phyloP scores from a whole-genome alignment of 169 alveolate species.

The Plasmodium fragile region DNA sequence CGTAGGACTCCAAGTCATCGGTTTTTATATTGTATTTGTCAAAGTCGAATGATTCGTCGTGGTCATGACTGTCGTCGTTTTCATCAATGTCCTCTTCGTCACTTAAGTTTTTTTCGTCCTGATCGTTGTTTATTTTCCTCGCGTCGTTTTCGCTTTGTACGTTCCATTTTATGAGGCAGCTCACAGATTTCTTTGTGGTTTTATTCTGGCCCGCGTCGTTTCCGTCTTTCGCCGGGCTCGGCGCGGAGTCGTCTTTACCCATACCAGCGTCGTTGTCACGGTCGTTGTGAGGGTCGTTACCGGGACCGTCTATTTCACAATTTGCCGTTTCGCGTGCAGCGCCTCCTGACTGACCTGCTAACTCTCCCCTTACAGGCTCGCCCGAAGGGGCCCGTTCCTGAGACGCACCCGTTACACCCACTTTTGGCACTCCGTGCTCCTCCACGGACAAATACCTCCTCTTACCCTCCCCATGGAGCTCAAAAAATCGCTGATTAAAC shows the following conservation, averaged over 20 bases:
- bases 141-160: slow-evolving; percentile 33
- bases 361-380: background rate
- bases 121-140: background rate
- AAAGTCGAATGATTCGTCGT: background rate
- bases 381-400: background rate
- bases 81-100: background rate
- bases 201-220: background rate
- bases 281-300: background rate
- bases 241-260: background rate
- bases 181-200: slow-evolving; percentile 25
- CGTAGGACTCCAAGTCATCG: slow-evolving; percentile 31
- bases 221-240: background rate
- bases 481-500: slow-evolving; percentile 20
- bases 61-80: background rate
- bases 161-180: slow-evolving; percentile 59
- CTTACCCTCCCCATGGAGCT: slow-evolving; percentile 28
- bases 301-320: background rate
- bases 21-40: slow-evolving; percentile 1
- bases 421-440: background rate
- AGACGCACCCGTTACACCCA: background rate
- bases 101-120: background rate
- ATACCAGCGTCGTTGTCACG: background rate
- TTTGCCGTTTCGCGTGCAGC: background rate
- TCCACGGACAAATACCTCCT: background rate
- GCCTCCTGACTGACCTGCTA: background rate